Base-by-base conservation (phyloP, 805 yeast genomes). In the Debaryomyces maramus region DNA sequence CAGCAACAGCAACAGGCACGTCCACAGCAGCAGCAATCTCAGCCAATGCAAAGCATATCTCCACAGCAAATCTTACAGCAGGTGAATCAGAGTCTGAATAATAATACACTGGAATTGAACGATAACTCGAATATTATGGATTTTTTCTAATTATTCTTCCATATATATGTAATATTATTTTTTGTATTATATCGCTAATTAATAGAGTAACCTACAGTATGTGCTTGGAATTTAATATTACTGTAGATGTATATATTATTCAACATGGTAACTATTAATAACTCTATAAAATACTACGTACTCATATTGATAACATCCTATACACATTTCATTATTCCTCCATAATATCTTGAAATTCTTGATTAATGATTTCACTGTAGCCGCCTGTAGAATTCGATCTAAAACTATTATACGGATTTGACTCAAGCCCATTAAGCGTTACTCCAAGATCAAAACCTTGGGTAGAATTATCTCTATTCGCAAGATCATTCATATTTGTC, bases 1-100 rank as follows among this genome's bases (percentile, higher is more conserved):
- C 43, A 22, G 32, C 50, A 41, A 22, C 41, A 14, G 9, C 38
- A 24, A 5, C 34, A 32, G 4, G 6, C 24, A 9, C 31, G 14
- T 13, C 31, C 31, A 7, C 31, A 6, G n/a, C 45, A 34, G 17
- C 52, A 47, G 38, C 44, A 41, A 23, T 40, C 27, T 11, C 51
- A 36, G 19, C 42, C 28, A 20, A 22, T 23, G 34, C 53, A 47
- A 35, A 41, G 59, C 6, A 59, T 67, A 15, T 65, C 72, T 1
- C 72, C 73, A 3, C 73, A 65, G 43, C 72, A 67, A 38, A 54
- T 67, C 9, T 55, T 63, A 32, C 70, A 53, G 48, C 70, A 60
- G 48, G 57, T 56, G 41, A 46, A 48, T 27, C 45, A 27, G 16
- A 35, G 33, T 13, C 32, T 32, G 16, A 35, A 32, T 28, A 40